phyloP scores from a whole-genome alignment of 2,329 filamentous ascomycete species.

The Westerdykella aurantiaca region DNA sequence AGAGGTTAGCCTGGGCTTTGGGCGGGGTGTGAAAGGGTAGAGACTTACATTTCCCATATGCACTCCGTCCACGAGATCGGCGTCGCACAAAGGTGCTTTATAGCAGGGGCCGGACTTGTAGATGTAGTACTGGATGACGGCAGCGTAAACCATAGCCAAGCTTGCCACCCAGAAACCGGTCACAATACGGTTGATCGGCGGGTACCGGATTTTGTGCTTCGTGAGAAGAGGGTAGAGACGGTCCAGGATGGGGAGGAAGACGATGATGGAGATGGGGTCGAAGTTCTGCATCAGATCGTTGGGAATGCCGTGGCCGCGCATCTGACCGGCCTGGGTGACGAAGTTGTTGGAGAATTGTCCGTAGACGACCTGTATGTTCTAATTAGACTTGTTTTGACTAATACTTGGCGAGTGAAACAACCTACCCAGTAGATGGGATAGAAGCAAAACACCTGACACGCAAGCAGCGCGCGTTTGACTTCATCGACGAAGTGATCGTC shows the following conservation, averaged over 20 bases:
- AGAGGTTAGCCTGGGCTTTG: conserved; percentile 1
- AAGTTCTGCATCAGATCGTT: conserved; percentile 48
- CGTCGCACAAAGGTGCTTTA: conserved; percentile 34
- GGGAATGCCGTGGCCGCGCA: conserved; percentile 42
- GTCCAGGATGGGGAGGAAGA: conserved; percentile 44
- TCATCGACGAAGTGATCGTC: conserved; percentile 68
- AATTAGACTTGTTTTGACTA: not conserved
- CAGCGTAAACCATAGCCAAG: conserved; percentile 51
- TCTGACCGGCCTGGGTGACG: conserved; percentile 41
- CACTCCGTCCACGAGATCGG: conserved; percentile 23
- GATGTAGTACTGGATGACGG: conserved; percentile 54
- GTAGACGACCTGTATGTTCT: conserved; percentile 30
- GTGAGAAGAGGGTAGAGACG: conserved; percentile 40
- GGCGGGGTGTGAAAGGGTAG: not conserved
- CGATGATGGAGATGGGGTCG: conserved; percentile 43
- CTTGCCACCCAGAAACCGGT: conserved; percentile 50
- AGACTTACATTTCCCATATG: conserved; percentile 23
- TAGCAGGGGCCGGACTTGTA: conserved; percentile 52
- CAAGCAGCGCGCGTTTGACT: conserved; percentile 59
- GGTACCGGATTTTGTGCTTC: conserved; percentile 39
- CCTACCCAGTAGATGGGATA: conserved; percentile 42
- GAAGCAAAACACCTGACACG: conserved; percentile 61
- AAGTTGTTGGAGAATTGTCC: conserved; percentile 42
- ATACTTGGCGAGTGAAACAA: not conserved
- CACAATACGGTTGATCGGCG: conserved; percentile 50